A percentile compares a stretch with the other conserved stretches of the same genome.
Conservation (phyloP, 1,284 basidiomycete species). For the Pseudozyma pruni region DNA sequence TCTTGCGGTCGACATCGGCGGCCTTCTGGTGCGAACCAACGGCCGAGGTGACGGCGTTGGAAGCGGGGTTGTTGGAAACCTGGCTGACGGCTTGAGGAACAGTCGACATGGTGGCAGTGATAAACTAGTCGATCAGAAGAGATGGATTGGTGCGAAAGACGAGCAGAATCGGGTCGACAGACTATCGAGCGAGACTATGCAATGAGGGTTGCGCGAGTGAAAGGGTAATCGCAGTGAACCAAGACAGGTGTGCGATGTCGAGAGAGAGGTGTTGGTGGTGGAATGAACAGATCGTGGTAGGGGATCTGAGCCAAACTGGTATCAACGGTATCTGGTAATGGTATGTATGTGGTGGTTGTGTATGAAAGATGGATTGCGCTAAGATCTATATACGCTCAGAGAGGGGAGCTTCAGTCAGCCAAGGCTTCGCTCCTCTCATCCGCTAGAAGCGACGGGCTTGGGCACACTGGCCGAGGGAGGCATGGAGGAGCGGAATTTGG, state of each 20-base stretch:
- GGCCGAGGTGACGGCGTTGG: conserved; percentile 45
- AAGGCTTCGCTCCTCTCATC: conserved; percentile 1
- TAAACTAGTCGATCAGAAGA: background rate
- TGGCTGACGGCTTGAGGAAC: conserved; percentile 33
- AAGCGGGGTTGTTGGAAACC: conserved; percentile 47
- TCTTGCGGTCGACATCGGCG: conserved; percentile 61
- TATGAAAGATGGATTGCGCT: background rate
- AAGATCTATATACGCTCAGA: conserved; percentile 34
- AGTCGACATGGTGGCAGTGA: conserved; percentile 35
- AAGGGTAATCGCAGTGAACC: conserved; percentile 34
- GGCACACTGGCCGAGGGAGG: background rate
- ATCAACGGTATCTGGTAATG: conserved; percentile 34
- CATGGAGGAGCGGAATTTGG: background rate
- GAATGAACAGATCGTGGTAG: conserved; percentile 38
- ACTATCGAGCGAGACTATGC: conserved; percentile 25
- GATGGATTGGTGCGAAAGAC: background rate
- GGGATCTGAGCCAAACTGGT: conserved; percentile 30
- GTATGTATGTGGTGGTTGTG: conserved; percentile 25
- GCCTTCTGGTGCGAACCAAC: conserved; percentile 38
- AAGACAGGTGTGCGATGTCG: conserved; percentile 47
- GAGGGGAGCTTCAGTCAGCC: conserved; percentile 1
- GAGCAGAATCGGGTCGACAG: conserved; percentile 30
- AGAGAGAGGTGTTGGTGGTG: background rate
- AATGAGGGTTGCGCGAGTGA: background rate
- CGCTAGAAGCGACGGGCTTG: background rate